Evolutionary conservation across 78 protist species (phyloP).

Genomic region (Neovahlkampfia damariscottae): DNA sequence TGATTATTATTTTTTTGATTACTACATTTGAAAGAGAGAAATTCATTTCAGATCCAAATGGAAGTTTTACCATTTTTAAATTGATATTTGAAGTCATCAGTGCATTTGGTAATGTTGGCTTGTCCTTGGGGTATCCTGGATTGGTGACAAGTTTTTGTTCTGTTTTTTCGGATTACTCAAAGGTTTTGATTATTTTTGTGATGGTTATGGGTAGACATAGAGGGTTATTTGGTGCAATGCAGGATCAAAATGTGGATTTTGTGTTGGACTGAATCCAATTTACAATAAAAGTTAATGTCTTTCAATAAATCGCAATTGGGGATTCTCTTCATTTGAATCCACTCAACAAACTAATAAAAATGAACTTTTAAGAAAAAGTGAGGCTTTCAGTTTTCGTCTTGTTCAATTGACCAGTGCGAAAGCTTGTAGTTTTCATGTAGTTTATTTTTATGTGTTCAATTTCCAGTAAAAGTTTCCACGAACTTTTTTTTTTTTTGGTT

Average conservation of each 20-base stretch:
- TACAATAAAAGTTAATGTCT: too few species aligned
- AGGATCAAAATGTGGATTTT: background rate
- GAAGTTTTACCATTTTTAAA: background rate
- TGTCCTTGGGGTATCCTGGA: background rate
- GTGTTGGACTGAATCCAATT: too few species aligned
- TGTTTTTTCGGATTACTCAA: background rate
- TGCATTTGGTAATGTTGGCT: background rate
- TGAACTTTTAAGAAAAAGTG: too few species aligned
- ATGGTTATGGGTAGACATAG: background rate
- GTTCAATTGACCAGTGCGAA: too few species aligned
- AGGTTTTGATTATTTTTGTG: background rate
- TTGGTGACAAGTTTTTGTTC: background rate
- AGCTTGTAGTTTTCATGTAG: too few species aligned
- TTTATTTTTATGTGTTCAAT: too few species aligned
- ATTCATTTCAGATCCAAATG: background rate
- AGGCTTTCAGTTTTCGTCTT: too few species aligned
- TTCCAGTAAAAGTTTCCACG: too few species aligned
- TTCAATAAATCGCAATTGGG: too few species aligned
- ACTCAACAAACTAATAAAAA: too few species aligned
- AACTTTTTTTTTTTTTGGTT: too few species aligned
- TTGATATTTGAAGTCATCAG: background rate
- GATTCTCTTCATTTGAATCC: too few species aligned
- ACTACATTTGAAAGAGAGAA: background rate
- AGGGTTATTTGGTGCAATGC: background rate
- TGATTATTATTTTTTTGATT: background rate